phyloP scores from a whole-genome alignment of 495 filamentous ascomycete species.

The Lophiotrema nucula region DNA sequence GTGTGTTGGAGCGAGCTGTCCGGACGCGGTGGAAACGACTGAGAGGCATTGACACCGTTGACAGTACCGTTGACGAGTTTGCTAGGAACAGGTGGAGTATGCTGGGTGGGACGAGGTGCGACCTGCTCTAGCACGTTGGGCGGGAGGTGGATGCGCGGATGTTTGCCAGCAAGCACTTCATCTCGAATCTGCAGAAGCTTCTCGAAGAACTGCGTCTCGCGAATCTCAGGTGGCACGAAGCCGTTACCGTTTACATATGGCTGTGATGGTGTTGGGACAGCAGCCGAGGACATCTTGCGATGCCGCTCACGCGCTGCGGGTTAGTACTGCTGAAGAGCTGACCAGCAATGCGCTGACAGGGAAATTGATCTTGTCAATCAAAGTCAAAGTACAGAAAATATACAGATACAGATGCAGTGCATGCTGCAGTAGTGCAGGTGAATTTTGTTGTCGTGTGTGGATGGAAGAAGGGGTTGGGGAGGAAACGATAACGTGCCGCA shows the following conservation, averaged over 20 bases:
- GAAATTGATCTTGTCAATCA: too few relatives aligned
- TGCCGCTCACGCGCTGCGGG: too few relatives aligned
- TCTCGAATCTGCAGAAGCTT: slow-evolving; percentile 75
- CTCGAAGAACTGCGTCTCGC: slow-evolving; percentile 52
- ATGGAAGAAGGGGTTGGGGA: too few relatives aligned
- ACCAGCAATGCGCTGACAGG: too few relatives aligned
- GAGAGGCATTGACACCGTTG: slow-evolving; percentile 15
- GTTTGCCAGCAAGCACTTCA: slow-evolving; percentile 69
- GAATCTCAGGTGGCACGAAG: slow-evolving; percentile 19
- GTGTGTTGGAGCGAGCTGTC: slow-evolving; percentile 22
- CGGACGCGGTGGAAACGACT: slow-evolving; percentile 20
- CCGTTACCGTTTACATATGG: slow-evolving; percentile 36
- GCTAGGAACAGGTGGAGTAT: slow-evolving; percentile 11
- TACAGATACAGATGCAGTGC: too few relatives aligned
- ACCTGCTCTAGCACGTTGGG: slow-evolving; percentile 57
- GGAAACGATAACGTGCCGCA: too few relatives aligned
- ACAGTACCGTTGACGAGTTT: slow-evolving; percentile 32
- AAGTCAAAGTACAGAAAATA: too few relatives aligned
- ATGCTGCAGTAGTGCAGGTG: too few relatives aligned
- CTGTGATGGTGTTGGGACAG: slow-evolving; percentile 2
- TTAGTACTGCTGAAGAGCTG: too few relatives aligned
- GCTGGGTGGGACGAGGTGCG: slow-evolving; percentile 32
- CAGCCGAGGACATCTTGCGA: slow-evolving; percentile 26
- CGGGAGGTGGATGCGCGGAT: slow-evolving; percentile 71
- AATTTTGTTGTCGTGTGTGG: too few relatives aligned